Evolutionary conservation across 768 basidiomycete genomes (phyloP).

Genomic region (Kwoniella mangroviensis): DNA sequence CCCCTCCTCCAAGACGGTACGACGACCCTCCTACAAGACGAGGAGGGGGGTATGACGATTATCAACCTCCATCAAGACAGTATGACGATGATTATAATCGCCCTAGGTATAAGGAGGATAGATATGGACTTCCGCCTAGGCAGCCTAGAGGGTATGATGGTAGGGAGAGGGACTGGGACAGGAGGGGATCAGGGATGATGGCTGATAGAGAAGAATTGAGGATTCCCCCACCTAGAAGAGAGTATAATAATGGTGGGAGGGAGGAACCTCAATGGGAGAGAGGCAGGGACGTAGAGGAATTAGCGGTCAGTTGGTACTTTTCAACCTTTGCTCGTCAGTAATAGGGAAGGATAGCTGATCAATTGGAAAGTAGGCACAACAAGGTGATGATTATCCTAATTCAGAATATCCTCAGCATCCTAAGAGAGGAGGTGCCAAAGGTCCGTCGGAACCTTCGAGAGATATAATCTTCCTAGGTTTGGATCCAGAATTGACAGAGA

Average conservation of each 20-base stretch:
- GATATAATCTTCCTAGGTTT: constrained; percentile 96
- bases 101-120: constrained; percentile 22
- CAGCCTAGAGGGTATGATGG: constrained; percentile 20
- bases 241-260: not conserved
- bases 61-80: constrained; percentile 32
- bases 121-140: constrained; percentile 15
- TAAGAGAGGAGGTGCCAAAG: constrained; percentile 17
- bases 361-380: constrained; percentile 1
- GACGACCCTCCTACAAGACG: constrained; percentile 21
- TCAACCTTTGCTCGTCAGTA: too few species aligned
- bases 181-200: constrained; percentile 31
- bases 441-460: constrained; percentile 80
- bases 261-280: constrained; percentile 43
- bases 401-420: not conserved
- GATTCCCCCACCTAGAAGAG: not conserved
- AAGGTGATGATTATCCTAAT: constrained; percentile 1
- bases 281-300: constrained; percentile 39
- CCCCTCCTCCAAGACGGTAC: constrained; percentile 20
- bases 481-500: constrained; percentile 88
- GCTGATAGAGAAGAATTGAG: constrained; percentile 39
- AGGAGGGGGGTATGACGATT: constrained; percentile 24
- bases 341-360: too few species aligned
- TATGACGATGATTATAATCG: constrained; percentile 34
- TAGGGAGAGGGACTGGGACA: constrained; percentile 17
- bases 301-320: constrained; percentile 19